phyloP scores from a whole-genome alignment of 805 yeast genomes.

The Torulaspora indica region DNA sequence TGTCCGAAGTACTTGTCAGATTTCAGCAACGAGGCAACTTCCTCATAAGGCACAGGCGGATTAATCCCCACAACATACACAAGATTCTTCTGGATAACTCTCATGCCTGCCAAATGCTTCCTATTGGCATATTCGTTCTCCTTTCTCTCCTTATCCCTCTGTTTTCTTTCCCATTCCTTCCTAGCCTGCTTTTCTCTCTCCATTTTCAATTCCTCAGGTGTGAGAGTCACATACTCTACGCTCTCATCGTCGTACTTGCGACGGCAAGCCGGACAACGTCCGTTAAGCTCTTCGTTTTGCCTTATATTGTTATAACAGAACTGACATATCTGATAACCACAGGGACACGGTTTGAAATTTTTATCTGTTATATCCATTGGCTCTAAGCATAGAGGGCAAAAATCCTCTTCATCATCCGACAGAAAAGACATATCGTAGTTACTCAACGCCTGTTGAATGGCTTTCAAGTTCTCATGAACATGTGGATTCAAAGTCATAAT shows the following conservation, averaged over 20 bases:
- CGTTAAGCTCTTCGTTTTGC: constrained; percentile 91
- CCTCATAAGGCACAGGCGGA: constrained; percentile 72
- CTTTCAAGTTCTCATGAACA: constrained; percentile 31
- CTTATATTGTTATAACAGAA: constrained; percentile 96
- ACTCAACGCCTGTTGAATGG: constrained; percentile 31
- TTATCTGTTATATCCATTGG: constrained; percentile 96
- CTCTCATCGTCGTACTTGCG: constrained; percentile 88
- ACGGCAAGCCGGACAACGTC: constrained; percentile 97
- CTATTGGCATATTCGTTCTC: constrained; percentile 79
- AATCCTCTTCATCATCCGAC: constrained; percentile 37
- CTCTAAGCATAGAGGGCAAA: constrained; percentile 91
- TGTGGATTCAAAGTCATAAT: constrained; percentile 27
- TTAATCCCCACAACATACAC: constrained; percentile 95
- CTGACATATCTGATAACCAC: constrained; percentile 98
- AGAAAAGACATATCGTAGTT: constrained; percentile 34
- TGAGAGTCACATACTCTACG: constrained; percentile 77
- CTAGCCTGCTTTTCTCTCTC: constrained; percentile 78
- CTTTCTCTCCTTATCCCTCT: constrained; percentile 84
- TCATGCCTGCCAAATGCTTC: constrained; percentile 90
- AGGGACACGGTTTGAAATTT: constrained; percentile 98
- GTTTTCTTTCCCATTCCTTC: constrained; percentile 76
- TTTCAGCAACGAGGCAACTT: constrained; percentile 71
- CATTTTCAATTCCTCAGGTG: constrained; percentile 77
- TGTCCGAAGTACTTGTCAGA: constrained; percentile 97
- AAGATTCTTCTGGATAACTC: constrained; percentile 96